Conservation (phyloP, 352 stramenopile genomes). For the Globisporangium lucens region DNA sequence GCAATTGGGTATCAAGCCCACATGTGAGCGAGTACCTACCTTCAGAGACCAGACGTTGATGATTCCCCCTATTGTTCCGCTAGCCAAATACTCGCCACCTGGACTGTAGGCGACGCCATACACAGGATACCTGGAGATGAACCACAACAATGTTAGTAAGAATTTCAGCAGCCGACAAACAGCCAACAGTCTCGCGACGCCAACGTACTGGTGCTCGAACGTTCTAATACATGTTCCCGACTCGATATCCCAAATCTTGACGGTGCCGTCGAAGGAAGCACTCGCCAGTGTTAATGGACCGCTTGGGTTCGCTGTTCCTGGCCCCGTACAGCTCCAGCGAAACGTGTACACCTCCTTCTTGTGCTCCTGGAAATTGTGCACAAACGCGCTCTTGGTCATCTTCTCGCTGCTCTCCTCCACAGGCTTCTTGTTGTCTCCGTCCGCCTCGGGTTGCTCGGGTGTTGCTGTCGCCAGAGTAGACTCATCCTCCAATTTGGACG, state of each 20-base stretch:
- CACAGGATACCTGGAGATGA: conserved; percentile 60
- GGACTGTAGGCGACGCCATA: conserved; percentile 88
- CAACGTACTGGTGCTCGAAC: conserved; percentile 90
- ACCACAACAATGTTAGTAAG: conserved; percentile 20
- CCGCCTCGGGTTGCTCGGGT: conserved; percentile 27
- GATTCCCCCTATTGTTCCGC: conserved; percentile 95
- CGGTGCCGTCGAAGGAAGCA: conserved; percentile 95
- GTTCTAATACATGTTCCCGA: conserved; percentile 90
- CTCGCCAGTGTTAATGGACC: conserved; percentile 87
- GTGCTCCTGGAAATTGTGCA: conserved; percentile 89
- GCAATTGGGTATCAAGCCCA: not conserved
- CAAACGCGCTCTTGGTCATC: conserved; percentile 36
- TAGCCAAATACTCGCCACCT: conserved; percentile 93
- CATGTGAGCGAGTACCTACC: conserved; percentile 42
- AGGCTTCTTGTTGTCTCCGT: conserved; percentile 27
- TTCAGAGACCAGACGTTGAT: conserved; percentile 97
- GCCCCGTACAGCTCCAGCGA: conserved; percentile 88
- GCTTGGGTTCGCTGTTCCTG: conserved; percentile 55
- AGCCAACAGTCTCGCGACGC: conserved; percentile 17
- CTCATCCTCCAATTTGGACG: conserved; percentile 25
- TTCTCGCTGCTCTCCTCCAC: conserved; percentile 15
- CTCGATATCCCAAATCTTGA: conserved; percentile 93
- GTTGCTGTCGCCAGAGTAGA: conserved; percentile 9
- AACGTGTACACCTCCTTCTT: conserved; percentile 94
- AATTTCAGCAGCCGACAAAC: conserved; percentile 2